Evolutionary conservation across 352 stramenopile genomes (phyloP), one percentile per base, ranked within the genome.

Genomic region (Phytophthora hybrid): DNA sequence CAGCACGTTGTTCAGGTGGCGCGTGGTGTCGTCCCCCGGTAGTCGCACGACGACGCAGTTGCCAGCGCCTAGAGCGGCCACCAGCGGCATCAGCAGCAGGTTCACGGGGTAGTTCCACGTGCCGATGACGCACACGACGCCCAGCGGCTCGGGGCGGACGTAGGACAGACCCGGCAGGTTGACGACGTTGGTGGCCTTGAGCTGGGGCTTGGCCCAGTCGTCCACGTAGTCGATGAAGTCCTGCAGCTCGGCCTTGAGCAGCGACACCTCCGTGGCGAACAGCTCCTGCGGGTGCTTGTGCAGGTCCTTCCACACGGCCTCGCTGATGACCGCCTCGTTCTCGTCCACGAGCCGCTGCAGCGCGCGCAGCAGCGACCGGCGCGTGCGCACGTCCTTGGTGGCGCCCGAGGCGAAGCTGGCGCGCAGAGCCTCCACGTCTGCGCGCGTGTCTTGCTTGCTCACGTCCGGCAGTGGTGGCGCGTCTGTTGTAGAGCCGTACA

Each of bases 31-130:
- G 56, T 99, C 94, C 26, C 85, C 96, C 0, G 97, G 96, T 1
- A 94, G 67, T 39, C 99, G 98, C 52, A 99, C 58, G 14, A 99
- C 64, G 18, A 74, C 88, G n/a, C 89, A 94, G 86, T 99, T 99
- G 16, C 97, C 98, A 0, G 93, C 97, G 7, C 83, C 83, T 18
- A 98, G 65, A 9, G 88, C 91, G 9, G 84, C 87, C 6, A 95
- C 74, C 8, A 98, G 71, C 16, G 93, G 92, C 69, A 86, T 81
- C 6, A 98, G 66, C 16, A 81, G 66, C 46, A 98, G 74, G 18
- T 86, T 77, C 16, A 98, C 63, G 0, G 96, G 96, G 71, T 97
- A 98, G 75, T 99, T 99, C 90, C 93, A 99, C 74, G 91, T 94
- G 41, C 88, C 83, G 10, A 98, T 95, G 79, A 98, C 72, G 31